Conservation (phyloP, 768 basidiomycete species). For the Termitomyces sp. region DNA sequence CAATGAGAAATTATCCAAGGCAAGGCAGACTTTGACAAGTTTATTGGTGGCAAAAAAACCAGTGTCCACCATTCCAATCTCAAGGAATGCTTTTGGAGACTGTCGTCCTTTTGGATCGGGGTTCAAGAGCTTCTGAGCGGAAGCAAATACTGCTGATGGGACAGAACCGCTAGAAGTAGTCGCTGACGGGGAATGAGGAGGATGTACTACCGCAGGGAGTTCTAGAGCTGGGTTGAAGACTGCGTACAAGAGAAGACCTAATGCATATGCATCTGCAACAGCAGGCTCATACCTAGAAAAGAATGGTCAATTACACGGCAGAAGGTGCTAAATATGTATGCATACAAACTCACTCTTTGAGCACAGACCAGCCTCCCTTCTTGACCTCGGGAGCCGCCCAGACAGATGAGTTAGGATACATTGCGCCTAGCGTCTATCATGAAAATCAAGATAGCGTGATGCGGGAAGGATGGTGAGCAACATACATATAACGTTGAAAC, state of each 20-base stretch:
- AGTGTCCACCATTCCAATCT: conserved; percentile 69
- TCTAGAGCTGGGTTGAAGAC: conserved; percentile 86
- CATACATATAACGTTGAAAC: conserved; percentile 76
- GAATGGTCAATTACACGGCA: background rate
- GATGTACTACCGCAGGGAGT: conserved; percentile 57
- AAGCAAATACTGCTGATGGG: conserved; percentile 66
- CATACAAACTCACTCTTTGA: conserved; percentile 85
- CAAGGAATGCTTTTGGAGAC: conserved; percentile 70
- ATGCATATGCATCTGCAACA: conserved; percentile 79
- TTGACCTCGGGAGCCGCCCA: conserved; percentile 83
- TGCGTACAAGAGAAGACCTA: conserved; percentile 80
- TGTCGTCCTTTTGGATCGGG: conserved; percentile 81
- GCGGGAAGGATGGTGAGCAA: conserved; percentile 11
- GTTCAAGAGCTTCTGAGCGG: conserved; percentile 84
- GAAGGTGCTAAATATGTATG: background rate
- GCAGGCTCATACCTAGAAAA: conserved; percentile 42
- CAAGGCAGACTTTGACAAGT: conserved; percentile 77
- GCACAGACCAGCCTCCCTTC: conserved; percentile 74
- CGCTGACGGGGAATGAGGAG: conserved; percentile 74
- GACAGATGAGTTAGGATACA: conserved; percentile 52
- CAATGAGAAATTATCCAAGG: conserved; percentile 81
- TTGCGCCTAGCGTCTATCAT: conserved; percentile 58
- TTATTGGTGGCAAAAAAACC: conserved; percentile 85
- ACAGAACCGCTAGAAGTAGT: conserved; percentile 73
- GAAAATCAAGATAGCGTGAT: conserved; percentile 7